phyloP scores from a whole-genome alignment of 1,284 basidiomycete genomes.

The Pseudozyma pruni region DNA sequence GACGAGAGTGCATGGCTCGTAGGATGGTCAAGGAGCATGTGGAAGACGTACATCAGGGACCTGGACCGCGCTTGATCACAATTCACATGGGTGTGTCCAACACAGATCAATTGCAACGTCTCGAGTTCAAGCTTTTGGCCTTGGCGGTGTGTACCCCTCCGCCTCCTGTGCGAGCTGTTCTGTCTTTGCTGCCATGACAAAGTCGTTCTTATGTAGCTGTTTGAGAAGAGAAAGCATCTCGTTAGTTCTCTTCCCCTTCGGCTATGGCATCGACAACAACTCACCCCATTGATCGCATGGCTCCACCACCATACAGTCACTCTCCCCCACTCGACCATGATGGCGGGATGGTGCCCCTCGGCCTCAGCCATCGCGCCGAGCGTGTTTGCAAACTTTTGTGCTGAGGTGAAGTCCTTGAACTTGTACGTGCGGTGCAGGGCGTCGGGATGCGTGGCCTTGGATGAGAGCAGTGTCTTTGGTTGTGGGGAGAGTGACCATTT shows the following conservation, averaged over 20 bases:
- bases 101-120: not conserved
- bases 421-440: conserved; percentile 57
- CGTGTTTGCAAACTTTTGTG: conserved; percentile 46
- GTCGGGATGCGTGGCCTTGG: conserved; percentile 20
- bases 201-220: conserved; percentile 66
- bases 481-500: conserved; percentile 54
- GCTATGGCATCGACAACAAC: conserved; percentile 3
- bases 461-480: conserved; percentile 32
- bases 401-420: conserved; percentile 59
- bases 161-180: conserved; percentile 53
- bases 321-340: conserved; percentile 64
- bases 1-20: conserved; percentile 42
- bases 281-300: conserved; percentile 62
- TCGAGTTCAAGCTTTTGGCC: conserved; percentile 12
- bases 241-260: not conserved
- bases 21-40: conserved; percentile 40
- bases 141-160: conserved; percentile 52
- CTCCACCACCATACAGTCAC: conserved; percentile 67
- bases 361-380: conserved; percentile 56
- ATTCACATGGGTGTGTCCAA: too few relatives aligned
- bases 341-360: conserved; percentile 62
- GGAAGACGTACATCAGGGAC: conserved; percentile 37
- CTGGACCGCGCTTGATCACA: conserved; percentile 32
- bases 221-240: not conserved
- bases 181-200: conserved; percentile 66